Evolutionary conservation across 2,329 filamentous ascomycete genomes (phyloP).

Genomic region (Colletotrichum camelliae): DNA sequence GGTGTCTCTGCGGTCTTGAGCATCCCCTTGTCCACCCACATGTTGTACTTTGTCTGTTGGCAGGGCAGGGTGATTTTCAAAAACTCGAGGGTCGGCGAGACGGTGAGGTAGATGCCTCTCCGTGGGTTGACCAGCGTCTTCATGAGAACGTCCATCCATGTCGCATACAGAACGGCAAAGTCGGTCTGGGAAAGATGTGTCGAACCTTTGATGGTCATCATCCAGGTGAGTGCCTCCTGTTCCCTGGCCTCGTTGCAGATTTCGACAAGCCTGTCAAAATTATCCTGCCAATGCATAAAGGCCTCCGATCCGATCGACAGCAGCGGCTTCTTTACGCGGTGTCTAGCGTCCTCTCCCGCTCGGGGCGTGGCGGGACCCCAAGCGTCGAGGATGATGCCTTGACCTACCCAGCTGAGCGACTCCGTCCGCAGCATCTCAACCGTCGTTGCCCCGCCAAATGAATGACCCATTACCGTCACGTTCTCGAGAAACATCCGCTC

Average conservation of each 20-base stretch:
- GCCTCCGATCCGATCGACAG: slow-evolving; percentile 71
- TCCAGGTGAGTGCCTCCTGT: slow-evolving; percentile 51
- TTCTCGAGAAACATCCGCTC: slow-evolving; percentile 56
- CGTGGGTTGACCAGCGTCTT: slow-evolving; percentile 69
- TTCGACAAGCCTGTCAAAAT: slow-evolving; percentile 62
- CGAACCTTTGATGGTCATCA: slow-evolving; percentile 61
- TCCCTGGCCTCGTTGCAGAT: slow-evolving; percentile 61
- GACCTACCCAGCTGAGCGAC: slow-evolving; percentile 61
- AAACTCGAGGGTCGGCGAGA: slow-evolving; percentile 68
- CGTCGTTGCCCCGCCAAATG: slow-evolving; percentile 69
- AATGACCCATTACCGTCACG: slow-evolving; percentile 69
- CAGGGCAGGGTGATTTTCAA: slow-evolving; percentile 56
- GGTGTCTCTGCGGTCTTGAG: slow-evolving; percentile 42
- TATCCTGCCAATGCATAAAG: slow-evolving; percentile 73
- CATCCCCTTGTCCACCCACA: slow-evolving; percentile 59
- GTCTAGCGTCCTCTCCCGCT: slow-evolving; percentile 45
- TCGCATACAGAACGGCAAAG: slow-evolving; percentile 68
- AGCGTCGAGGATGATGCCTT: slow-evolving; percentile 70
- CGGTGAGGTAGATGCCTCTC: slow-evolving; percentile 67
- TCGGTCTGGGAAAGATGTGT: slow-evolving; percentile 72
- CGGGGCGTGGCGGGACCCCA: slow-evolving; percentile 61
- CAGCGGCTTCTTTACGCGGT: slow-evolving; percentile 57
- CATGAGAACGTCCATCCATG: slow-evolving; percentile 60
- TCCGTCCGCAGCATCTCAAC: slow-evolving; percentile 63
- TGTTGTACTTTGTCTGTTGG: slow-evolving; percentile 52